Evolutionary conservation across 2,329 filamentous ascomycete genomes (phyloP), one percentile per base, ranked within the genome.

Genomic region (Diaporthe sp.): DNA sequence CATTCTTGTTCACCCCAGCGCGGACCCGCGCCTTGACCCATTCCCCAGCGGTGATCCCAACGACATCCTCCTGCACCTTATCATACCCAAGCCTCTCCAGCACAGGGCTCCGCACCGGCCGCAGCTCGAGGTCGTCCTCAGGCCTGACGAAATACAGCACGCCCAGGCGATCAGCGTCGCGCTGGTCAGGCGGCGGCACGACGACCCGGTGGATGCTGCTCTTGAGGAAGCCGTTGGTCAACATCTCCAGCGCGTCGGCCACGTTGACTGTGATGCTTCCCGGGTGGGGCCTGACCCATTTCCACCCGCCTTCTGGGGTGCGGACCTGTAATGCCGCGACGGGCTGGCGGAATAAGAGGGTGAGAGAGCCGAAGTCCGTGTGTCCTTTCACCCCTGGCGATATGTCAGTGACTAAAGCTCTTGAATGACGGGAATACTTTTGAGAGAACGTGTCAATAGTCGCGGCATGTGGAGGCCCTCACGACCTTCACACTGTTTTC

Each of bases 181-280:
- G 79, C 77, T 87, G 85, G 73, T 87, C 85, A 0, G 81, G 79
- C 0, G 85, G 85, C 2, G 85, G 85, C 0, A 81, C 83, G 0
- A 85, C 82, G 2, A 86, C 85, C 19, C 85, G 81, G 72, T 87
- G 85, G 30, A 86, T 82, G 71, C 83, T 85, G 75, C 83, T 85
- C 79, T 84, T 86, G 2, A 87, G 76, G 74, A 86, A 86, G 1
- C 86, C 84, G 50, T 83, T 81, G 7, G 86, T 88, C 44, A 88
- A 80, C 51, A 87, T 86, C 22, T 86, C 83, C 71, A 89, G 80
- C 4, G 85, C 83, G 79, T 89, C 88, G 17, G 85, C 87, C 0
- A 86, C 84, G 75, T 89, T 90, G 73, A 89, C 86, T 0, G 86
- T 87, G 70, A 90, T 88, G n/a, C 84, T 87, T 0, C 84, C 86